Conservation (phyloP, 1,284 basidiomycete genomes). For the Sanghuangporus weigelae region DNA sequence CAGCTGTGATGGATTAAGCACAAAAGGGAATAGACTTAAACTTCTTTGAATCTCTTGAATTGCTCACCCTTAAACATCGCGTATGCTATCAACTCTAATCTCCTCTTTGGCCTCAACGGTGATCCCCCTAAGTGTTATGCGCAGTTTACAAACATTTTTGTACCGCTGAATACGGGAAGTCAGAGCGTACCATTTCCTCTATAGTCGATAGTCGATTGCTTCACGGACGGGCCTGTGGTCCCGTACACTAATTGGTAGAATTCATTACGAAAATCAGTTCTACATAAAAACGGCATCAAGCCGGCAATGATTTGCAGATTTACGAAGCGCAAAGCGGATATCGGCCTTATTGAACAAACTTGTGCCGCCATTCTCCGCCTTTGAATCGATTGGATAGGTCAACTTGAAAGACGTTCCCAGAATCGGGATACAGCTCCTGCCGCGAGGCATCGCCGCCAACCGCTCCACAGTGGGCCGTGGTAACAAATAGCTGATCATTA, state of each 20-base stretch:
- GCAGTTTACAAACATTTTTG: background rate
- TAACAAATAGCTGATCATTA: conserved; percentile 59
- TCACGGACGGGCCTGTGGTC: too few relatives aligned
- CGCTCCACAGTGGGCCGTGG: conserved; percentile 59
- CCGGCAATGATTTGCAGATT: background rate
- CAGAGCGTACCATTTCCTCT: too few relatives aligned
- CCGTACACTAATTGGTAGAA: background rate
- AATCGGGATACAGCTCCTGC: conserved; percentile 53
- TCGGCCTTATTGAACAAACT: conserved; percentile 30
- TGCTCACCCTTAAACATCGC: background rate
- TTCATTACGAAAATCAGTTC: background rate
- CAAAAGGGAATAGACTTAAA: background rate
- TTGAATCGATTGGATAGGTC: conserved; percentile 50
- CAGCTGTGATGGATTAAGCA: background rate
- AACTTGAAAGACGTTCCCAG: conserved; percentile 59
- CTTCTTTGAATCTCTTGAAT: background rate
- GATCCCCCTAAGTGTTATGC: background rate
- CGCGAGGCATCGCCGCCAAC: conserved; percentile 43
- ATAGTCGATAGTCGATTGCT: too few relatives aligned
- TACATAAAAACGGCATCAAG: background rate
- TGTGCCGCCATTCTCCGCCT: conserved; percentile 37
- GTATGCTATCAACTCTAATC: background rate
- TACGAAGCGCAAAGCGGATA: background rate
- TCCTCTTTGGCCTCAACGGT: background rate
- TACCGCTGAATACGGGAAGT: too few relatives aligned